phyloP scores from a whole-genome alignment of 1,284 basidiomycete genomes.

The Sporisorium reilianum region DNA sequence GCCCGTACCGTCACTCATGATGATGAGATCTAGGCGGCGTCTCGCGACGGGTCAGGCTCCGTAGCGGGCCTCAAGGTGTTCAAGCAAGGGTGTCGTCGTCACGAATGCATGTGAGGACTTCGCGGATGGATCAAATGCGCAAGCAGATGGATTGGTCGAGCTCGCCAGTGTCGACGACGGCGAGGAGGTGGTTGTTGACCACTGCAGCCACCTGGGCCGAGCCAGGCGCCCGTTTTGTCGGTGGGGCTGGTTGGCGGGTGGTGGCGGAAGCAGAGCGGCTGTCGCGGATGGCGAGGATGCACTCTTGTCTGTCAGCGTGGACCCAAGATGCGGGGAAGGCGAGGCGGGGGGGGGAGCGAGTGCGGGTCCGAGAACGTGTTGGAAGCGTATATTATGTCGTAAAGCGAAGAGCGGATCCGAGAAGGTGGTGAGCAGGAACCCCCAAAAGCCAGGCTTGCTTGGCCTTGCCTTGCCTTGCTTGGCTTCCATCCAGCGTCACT shows the following conservation, averaged over 20 bases:
- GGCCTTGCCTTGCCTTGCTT: too few species aligned
- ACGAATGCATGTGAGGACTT: conserved; percentile 1
- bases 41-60: background rate
- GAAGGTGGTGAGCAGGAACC: conserved; percentile 32
- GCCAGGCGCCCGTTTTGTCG: conserved; percentile 9
- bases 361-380: conserved; percentile 41
- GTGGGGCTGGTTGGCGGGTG: background rate
- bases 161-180: conserved; percentile 13
- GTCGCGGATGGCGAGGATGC: conserved; percentile 13
- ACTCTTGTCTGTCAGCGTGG: conserved; percentile 4
- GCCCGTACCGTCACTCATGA: conserved; percentile 7
- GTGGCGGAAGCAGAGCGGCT: conserved; percentile 1
- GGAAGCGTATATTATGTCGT: conserved; percentile 27
- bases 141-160: background rate
- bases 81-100: background rate
- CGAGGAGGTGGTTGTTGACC: conserved; percentile 8
- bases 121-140: background rate
- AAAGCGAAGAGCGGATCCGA: conserved; percentile 43
- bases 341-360: conserved; percentile 7
- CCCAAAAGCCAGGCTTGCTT: background rate
- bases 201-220: conserved; percentile 14
- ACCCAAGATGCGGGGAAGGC: conserved; percentile 21
- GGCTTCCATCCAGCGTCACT: conserved; percentile 4
- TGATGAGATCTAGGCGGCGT: background rate
- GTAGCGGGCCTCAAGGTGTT: background rate